phyloP scores from a whole-genome alignment of 106 monocot species.

The Ottelia alismoides region DNA sequence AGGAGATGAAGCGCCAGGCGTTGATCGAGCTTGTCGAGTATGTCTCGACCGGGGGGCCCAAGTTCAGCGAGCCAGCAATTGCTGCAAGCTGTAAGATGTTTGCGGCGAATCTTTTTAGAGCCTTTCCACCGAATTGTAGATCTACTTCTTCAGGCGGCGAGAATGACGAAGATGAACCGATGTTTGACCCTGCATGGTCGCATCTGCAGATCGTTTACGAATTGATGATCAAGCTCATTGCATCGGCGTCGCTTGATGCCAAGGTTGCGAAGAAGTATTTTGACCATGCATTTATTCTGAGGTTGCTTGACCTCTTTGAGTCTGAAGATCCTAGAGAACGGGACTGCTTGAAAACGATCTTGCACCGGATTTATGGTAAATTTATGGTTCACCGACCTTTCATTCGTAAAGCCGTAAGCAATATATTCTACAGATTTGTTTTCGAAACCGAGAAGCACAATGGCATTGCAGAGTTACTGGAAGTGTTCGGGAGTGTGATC shows the following conservation, averaged over 20 bases:
- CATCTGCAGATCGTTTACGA: constrained; percentile 4
- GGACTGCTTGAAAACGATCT: constrained; percentile 8
- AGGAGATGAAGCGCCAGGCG: constrained; percentile 40
- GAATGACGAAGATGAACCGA: constrained; percentile 3
- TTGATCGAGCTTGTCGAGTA: constrained; percentile 48
- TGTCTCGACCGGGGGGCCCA: constrained; percentile 17
- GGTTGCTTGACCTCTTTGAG: constrained; percentile 4
- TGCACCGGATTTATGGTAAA: constrained; percentile 8
- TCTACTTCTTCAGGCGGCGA: neutral
- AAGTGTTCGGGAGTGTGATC: constrained; percentile 8
- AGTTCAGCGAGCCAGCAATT: constrained; percentile 2
- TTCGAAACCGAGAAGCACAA: constrained; percentile 6
- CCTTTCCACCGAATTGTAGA: neutral
- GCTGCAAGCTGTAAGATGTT: constrained; percentile 2
- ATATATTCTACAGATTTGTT: constrained; percentile 1
- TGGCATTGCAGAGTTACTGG: constrained; percentile 5
- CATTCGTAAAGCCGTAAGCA: constrained; percentile 4
- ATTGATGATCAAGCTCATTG: neutral
- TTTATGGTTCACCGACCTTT: constrained; percentile 6
- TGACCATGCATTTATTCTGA: constrained; percentile 1
- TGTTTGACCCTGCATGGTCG: constrained; percentile 5
- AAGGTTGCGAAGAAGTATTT: constrained; percentile 5
- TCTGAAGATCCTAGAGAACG: constrained; percentile 7
- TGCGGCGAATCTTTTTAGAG: constrained; percentile 1
- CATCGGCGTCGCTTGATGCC: neutral